A percentile compares a stretch with the other conserved stretches of the same genome.
Evolutionary conservation across 768 basidiomycete species (phyloP).

Genomic region (Mycena chlorophos): DNA sequence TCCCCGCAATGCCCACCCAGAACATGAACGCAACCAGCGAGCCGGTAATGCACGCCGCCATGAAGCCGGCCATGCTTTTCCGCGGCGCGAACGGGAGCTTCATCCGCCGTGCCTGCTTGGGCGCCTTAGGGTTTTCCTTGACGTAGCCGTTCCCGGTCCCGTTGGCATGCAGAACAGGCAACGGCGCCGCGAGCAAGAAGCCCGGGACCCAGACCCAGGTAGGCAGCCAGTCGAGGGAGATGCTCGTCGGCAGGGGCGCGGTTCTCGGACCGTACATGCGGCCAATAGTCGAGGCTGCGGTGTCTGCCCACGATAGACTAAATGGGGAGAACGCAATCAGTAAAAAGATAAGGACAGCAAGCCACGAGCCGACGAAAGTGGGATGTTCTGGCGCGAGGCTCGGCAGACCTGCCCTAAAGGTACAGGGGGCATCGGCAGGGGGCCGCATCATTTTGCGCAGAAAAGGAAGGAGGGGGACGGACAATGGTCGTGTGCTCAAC

Average conservation of each 20-base stretch:
- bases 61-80: constrained; percentile 29
- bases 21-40: constrained; percentile 18
- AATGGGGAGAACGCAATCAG: constrained; percentile 4
- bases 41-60: constrained; percentile 19
- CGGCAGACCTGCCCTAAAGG: not conserved
- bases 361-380: not conserved
- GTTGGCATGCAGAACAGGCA: not conserved
- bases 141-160: constrained; percentile 2
- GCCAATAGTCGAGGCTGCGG: constrained; percentile 89
- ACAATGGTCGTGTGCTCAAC: constrained; percentile 4
- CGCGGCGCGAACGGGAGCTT: constrained; percentile 19
- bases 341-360: not conserved
- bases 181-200: constrained; percentile 47
- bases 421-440: too few species aligned
- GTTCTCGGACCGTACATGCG: constrained; percentile 79
- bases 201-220: constrained; percentile 19
- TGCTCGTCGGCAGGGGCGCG: constrained; percentile 52
- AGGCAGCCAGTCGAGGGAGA: constrained; percentile 36
- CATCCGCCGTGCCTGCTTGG: constrained; percentile 9
- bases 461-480: constrained; percentile 1
- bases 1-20: constrained; percentile 16
- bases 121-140: constrained; percentile 10
- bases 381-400: not conserved
- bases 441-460: not conserved
- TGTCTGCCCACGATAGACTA: constrained; percentile 95